A percentile compares a stretch with the other conserved stretches of the same genome.
Conservation (phyloP, 345 rosid species). For the Gossypium sturtianum region DNA sequence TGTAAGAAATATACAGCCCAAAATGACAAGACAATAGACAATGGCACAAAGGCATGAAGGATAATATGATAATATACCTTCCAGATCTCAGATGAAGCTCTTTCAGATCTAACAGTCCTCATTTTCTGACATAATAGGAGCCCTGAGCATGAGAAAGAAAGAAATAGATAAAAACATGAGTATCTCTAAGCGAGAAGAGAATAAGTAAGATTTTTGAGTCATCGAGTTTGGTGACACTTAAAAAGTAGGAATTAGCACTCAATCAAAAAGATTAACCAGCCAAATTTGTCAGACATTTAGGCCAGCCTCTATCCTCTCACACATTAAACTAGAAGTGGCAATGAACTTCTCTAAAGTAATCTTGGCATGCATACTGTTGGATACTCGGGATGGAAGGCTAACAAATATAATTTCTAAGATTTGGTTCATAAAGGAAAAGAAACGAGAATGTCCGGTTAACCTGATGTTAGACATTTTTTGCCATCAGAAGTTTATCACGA, state of each 20-base stretch:
- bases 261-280: background rate
- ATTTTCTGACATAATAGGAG: slow-evolving; percentile 44
- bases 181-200: background rate
- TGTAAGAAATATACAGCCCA: background rate
- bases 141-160: slow-evolving; percentile 29
- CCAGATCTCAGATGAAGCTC: slow-evolving; percentile 55
- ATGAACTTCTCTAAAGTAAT: background rate
- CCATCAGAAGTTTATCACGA: background rate
- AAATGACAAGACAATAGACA: background rate
- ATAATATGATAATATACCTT: slow-evolving; percentile 36
- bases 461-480: background rate
- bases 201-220: background rate
- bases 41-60: background rate
- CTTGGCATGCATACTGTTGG: background rate
- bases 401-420: background rate
- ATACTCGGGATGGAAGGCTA: background rate
- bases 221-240: background rate
- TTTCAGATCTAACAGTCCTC: slow-evolving; percentile 58
- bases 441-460: background rate
- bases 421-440: background rate
- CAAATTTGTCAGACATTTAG: background rate
- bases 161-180: background rate
- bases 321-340: background rate
- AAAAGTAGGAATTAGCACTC: background rate
- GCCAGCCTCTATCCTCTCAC: background rate